Evolutionary conservation across 805 yeast species (phyloP).

Genomic region (Metschnikowia peoriensis): DNA sequence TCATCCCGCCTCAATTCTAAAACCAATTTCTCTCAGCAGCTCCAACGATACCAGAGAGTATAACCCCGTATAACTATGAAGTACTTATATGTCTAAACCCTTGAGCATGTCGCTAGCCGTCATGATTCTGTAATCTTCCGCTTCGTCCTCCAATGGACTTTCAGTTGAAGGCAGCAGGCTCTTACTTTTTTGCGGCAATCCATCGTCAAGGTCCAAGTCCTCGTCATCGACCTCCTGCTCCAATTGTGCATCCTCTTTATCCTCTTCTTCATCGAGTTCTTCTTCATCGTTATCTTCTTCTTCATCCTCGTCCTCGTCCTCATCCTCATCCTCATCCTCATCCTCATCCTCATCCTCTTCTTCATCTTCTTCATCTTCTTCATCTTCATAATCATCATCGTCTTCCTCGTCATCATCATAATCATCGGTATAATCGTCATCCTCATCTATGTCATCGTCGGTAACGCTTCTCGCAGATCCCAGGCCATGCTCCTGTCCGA

Average conservation of each 20-base stretch:
- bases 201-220: constrained; percentile 13
- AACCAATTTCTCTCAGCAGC: not conserved
- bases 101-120: constrained; percentile 16
- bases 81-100: constrained; percentile 6
- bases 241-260: not conserved
- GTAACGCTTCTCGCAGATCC: not conserved
- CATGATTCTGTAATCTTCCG: constrained; percentile 8
- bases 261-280: not conserved
- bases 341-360: constrained; percentile 5
- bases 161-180: constrained; percentile 2
- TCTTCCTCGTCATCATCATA: constrained; percentile 6
- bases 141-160: constrained; percentile 1
- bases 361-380: constrained; percentile 1
- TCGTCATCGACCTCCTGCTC: constrained; percentile 10
- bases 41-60: not conserved
- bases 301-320: constrained; percentile 2
- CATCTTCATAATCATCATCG: constrained; percentile 2
- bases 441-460: constrained; percentile 10
- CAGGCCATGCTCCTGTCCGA: constrained; percentile 1
- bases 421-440: constrained; percentile 9
- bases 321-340: constrained; percentile 6
- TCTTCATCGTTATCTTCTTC: not conserved
- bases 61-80: not conserved
- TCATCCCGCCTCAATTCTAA: no score
- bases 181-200: constrained; percentile 5